These are phyloP conservation scores for Raffaelea arxii DNA, from an alignment of 2,329 filamentous ascomycete genomes.

Conservation along the genomic window DNA sequence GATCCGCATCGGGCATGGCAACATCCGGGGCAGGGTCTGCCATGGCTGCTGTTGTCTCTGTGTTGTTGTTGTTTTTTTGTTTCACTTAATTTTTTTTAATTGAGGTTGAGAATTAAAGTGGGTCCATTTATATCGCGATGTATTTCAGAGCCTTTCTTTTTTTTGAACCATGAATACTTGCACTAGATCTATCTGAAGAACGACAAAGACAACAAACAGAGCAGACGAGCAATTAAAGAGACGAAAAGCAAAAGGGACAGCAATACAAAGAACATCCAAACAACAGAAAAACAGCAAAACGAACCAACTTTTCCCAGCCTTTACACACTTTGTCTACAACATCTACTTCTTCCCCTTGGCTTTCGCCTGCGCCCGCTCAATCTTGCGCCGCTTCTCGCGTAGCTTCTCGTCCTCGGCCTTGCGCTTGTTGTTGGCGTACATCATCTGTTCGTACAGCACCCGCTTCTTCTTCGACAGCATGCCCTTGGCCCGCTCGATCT, in stretches of 20 bases:
- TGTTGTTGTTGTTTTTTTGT: background rate
- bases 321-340: background rate
- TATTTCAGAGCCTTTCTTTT: too few species aligned
- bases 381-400: conserved; percentile 78
- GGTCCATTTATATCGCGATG: too few species aligned
- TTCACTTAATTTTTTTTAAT: too few species aligned
- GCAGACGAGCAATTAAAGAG: background rate
- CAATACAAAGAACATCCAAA: background rate
- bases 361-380: conserved; percentile 58
- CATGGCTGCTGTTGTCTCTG: background rate
- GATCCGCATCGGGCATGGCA: too few species aligned
- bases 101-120: background rate
- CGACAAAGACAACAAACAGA: background rate
- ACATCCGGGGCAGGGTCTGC: too few species aligned
- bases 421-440: conserved; percentile 89
- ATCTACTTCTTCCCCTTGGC: conserved; percentile 19
- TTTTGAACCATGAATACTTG: background rate
- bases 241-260: background rate
- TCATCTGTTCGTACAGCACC: conserved; percentile 96
- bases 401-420: conserved; percentile 83
- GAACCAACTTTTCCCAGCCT: background rate
- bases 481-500: conserved; percentile 86
- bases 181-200: background rate
- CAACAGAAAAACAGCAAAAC: background rate
- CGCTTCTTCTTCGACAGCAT: conserved; percentile 98